Percentiles rank a stretch among this genome's conserved stretches.
phyloP scores from a whole-genome alignment of 352 stramenopile species.

The Peronospora destructor region DNA sequence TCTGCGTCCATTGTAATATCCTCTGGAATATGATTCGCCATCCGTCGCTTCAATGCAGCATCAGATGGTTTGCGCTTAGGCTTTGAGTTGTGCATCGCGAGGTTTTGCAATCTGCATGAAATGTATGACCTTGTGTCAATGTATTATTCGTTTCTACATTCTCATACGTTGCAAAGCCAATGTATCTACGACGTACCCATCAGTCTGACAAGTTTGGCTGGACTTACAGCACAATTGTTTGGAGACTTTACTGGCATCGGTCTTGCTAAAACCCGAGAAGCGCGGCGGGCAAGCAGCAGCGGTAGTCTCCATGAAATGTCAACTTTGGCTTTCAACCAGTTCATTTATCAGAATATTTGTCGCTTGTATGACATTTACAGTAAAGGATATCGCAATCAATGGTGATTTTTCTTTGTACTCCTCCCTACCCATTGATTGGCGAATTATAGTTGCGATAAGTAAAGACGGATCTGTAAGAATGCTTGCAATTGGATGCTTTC shows the following conservation, averaged over 20 bases:
- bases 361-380: background rate
- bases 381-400: background rate
- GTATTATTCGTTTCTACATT: background rate
- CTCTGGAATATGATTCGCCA: slow-evolving; percentile 86
- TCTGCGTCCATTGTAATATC: slow-evolving; percentile 85
- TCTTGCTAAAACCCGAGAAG: slow-evolving; percentile 51
- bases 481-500: background rate
- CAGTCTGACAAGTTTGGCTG: slow-evolving; percentile 8
- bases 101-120: slow-evolving; percentile 14
- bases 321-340: slow-evolving; percentile 12
- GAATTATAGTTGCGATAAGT: background rate
- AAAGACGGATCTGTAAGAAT: background rate
- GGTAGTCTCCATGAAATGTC: slow-evolving; percentile 8
- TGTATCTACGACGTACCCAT: slow-evolving; percentile 16
- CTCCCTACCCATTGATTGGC: background rate
- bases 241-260: background rate
- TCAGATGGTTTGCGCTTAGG: slow-evolving; percentile 60
- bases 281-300: slow-evolving; percentile 27
- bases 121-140: background rate
- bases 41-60: slow-evolving; percentile 50
- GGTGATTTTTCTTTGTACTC: background rate
- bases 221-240: slow-evolving; percentile 14
- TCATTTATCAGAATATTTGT: background rate
- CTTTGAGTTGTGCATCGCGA: slow-evolving; percentile 38
- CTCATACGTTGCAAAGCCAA: background rate